A percentile compares a stretch with the other conserved stretches of the same genome.
These are phyloP conservation scores for Cokeromyces recurvatus DNA, from an alignment of 371 early-diverging fungal species.

Conservation along the genomic window DNA sequence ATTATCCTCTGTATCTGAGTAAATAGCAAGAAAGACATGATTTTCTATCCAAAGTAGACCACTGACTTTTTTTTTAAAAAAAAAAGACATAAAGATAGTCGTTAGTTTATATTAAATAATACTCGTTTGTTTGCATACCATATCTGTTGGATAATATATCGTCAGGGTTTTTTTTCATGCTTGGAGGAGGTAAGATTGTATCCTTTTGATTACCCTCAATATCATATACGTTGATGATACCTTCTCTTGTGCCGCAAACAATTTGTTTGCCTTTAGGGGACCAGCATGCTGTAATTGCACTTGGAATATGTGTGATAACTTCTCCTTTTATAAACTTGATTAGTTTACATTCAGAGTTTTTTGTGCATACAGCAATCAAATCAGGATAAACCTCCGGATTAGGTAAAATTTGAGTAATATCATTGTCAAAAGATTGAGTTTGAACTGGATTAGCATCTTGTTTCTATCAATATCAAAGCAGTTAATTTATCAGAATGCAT, in stretches of 20 bases:
- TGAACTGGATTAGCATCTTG: conserved; percentile 15
- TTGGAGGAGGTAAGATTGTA: neutral
- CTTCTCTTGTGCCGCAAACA: conserved; percentile 32
- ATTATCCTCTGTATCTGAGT: neutral
- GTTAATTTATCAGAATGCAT: no score
- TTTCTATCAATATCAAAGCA: no score
- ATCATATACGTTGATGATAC: conserved; percentile 28
- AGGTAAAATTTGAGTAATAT: conserved; percentile 32
- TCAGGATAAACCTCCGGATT: conserved; percentile 36
- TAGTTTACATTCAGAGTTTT: conserved; percentile 16
- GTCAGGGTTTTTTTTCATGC: no score
- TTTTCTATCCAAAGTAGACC: conserved; percentile 38
- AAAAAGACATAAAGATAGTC: neutral
- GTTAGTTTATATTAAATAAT: neutral
- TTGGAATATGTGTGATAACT: conserved; percentile 9
- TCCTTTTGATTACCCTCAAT: conserved; percentile 25
- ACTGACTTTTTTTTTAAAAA: conserved; percentile 16
- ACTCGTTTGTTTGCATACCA: no score
- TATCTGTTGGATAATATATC: no score
- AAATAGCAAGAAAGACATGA: conserved; percentile 30
- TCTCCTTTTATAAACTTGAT: conserved; percentile 17
- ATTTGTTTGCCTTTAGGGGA: conserved; percentile 53
- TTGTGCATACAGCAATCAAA: conserved; percentile 22
- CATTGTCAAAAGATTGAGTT: conserved; percentile 9
- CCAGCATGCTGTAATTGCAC: conserved; percentile 38